Percentiles rank a stretch among this genome's conserved stretches.
Conservation (phyloP, 1,139 yeast species). For the Pichia norvegensis region DNA sequence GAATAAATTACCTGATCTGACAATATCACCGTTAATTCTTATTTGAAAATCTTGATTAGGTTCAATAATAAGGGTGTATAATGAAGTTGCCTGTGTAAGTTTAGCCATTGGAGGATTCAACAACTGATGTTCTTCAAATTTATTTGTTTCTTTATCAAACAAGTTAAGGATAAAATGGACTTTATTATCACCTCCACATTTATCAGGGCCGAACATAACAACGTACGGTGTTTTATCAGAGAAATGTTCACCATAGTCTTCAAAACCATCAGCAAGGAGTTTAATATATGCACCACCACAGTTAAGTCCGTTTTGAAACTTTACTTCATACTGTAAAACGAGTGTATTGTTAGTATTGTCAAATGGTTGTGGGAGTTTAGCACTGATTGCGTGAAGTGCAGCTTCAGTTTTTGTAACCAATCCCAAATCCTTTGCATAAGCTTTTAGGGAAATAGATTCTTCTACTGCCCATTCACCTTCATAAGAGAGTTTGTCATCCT, state of each 20-base stretch:
- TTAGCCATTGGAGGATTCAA: slow-evolving; percentile 61
- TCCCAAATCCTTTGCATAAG: slow-evolving; percentile 58
- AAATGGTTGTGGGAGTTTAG: slow-evolving; percentile 46
- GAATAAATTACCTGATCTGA: slow-evolving; percentile 58
- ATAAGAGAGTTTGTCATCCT: slow-evolving; percentile 49
- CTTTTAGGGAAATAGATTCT: slow-evolving; percentile 50
- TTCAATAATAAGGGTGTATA: slow-evolving; percentile 69
- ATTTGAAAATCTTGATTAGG: slow-evolving; percentile 65
- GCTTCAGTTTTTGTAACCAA: slow-evolving; percentile 69
- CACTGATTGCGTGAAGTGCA: slow-evolving; percentile 72
- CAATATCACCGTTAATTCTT: slow-evolving; percentile 72
- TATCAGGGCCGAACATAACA: slow-evolving; percentile 92
- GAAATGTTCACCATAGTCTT: slow-evolving; percentile 32
- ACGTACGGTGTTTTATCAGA: slow-evolving; percentile 64
- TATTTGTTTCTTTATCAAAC: slow-evolving; percentile 46
- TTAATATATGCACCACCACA: slow-evolving; percentile 73
- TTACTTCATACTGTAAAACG: slow-evolving; percentile 84
- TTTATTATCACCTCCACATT: slow-evolving; percentile 73
- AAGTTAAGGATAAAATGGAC: slow-evolving; percentile 69
- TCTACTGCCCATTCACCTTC: slow-evolving; percentile 69
- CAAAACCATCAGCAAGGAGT: background rate
- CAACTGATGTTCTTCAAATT: slow-evolving; percentile 61
- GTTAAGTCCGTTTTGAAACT: slow-evolving; percentile 62
- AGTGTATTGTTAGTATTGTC: slow-evolving; percentile 53
- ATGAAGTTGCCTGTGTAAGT: slow-evolving; percentile 46